Conservation (phyloP, 1,139 yeast species). For the Candida glucosophila region DNA sequence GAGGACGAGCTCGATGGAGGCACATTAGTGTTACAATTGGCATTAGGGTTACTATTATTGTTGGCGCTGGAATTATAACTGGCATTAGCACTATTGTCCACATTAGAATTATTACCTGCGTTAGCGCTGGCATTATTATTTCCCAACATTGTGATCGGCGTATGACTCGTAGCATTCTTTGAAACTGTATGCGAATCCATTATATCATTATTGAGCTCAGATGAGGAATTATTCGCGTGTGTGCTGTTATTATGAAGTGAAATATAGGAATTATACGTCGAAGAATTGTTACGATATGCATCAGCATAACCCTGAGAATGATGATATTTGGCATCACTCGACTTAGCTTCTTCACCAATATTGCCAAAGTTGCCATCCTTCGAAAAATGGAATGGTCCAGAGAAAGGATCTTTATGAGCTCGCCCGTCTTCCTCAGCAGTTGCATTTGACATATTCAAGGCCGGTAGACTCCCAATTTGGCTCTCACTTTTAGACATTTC, state of each 20-base stretch:
- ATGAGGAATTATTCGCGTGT: conserved; percentile 9
- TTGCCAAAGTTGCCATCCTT: too few species aligned
- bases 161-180: conserved; percentile 3
- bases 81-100: conserved; percentile 1
- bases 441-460: too few species aligned
- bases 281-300: conserved; percentile 4
- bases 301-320: too few species aligned
- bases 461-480: too few species aligned
- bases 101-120: conserved; percentile 2
- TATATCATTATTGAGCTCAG: conserved; percentile 7
- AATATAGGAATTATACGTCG: conserved; percentile 8
- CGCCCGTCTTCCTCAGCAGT: too few species aligned
- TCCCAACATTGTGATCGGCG: conserved; percentile 8
- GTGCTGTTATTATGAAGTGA: conserved; percentile 7
- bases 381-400: too few species aligned
- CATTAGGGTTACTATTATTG: conserved; percentile 1
- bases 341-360: too few species aligned
- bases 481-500: too few species aligned
- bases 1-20: conserved; percentile 6
- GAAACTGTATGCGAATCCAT: conserved; percentile 6
- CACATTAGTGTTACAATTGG: conserved; percentile 1
- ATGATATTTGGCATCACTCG: too few species aligned
- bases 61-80: conserved; percentile 1
- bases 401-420: too few species aligned
- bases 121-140: conserved; percentile 12